Conservation (phyloP, 1,284 basidiomycete species). For the Farysia itapuensis region DNA sequence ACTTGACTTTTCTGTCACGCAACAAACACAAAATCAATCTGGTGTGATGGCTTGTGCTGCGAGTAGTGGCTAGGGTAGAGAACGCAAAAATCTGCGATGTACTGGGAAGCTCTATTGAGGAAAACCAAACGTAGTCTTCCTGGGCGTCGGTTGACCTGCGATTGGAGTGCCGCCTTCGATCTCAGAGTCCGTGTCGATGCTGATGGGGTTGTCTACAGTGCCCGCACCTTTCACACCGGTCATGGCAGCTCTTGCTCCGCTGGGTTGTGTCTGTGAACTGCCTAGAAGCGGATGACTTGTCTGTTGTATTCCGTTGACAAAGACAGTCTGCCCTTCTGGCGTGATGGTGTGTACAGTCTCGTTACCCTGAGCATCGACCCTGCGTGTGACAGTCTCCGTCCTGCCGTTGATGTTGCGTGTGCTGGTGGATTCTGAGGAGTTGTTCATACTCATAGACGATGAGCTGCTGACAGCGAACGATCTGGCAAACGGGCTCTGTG, state of each 20-base stretch:
- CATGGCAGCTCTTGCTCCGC: background rate
- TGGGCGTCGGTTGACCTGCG: no score
- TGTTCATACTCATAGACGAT: background rate
- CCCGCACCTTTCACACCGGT: background rate
- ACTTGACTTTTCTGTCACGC: no score
- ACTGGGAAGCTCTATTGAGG: no score
- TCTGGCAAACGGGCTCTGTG: conserved; percentile 5
- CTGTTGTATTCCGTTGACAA: conserved; percentile 47
- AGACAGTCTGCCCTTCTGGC: conserved; percentile 43
- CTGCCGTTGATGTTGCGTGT: conserved; percentile 48
- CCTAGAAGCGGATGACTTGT: conserved; percentile 24
- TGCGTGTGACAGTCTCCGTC: conserved; percentile 43
- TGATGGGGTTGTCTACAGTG: conserved; percentile 20
- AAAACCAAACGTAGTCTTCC: no score
- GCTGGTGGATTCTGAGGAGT: conserved; percentile 30
- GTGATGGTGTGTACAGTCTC: conserved; percentile 44
- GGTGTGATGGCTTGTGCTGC: no score
- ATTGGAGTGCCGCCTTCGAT: no score
- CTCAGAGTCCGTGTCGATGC: conserved; percentile 11
- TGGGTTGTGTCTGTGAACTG: background rate
- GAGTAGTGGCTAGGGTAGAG: no score
- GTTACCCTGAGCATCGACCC: conserved; percentile 44
- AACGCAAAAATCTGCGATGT: no score
- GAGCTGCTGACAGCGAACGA: conserved; percentile 8
- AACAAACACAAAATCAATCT: no score